phyloP scores from a whole-genome alignment of 2,329 filamentous ascomycete genomes.

The Xylaria hypoxylon region DNA sequence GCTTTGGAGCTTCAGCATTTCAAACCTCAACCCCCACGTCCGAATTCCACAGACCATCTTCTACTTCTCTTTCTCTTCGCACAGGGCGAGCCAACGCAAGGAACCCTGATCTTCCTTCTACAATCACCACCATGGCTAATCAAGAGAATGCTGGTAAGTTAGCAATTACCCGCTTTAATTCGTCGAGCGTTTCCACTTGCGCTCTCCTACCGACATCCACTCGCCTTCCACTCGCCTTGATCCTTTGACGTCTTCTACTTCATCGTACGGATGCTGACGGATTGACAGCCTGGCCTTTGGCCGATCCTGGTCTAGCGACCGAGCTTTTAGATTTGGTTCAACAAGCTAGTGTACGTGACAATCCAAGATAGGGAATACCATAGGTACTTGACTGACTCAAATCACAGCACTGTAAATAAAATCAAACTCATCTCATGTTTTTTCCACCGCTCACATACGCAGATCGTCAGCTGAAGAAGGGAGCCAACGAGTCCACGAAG shows the following conservation, averaged over 20 bases:
- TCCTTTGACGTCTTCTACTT: neutral
- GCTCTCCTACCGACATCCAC: neutral
- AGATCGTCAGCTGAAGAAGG: constrained; percentile 83
- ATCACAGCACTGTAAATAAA: constrained; percentile 30
- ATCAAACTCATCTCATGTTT: too few species aligned
- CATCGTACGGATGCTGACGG: neutral
- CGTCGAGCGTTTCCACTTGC: neutral
- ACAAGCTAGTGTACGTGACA: constrained; percentile 65
- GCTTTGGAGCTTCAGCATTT: constrained; percentile 27
- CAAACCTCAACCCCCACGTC: neutral
- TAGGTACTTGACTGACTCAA: constrained; percentile 26
- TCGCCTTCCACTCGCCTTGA: too few species aligned
- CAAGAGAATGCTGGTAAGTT: constrained; percentile 46
- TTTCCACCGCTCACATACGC: too few species aligned
- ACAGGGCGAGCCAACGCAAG: constrained; percentile 72
- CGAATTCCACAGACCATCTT: constrained; percentile 17
- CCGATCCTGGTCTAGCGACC: constrained; percentile 79
- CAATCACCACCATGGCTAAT: constrained; percentile 45
- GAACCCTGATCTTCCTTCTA: constrained; percentile 60
- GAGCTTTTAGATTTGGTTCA: constrained; percentile 86
- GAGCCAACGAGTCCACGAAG: constrained; percentile 87
- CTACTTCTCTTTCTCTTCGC: constrained; percentile 38
- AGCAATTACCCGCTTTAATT: neutral
- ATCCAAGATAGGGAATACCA: neutral
- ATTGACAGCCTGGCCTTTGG: constrained; percentile 72